Evolutionary conservation across 176 grass and related monocot genomes (phyloP).

Genomic region (Calamus simplicifolius): DNA sequence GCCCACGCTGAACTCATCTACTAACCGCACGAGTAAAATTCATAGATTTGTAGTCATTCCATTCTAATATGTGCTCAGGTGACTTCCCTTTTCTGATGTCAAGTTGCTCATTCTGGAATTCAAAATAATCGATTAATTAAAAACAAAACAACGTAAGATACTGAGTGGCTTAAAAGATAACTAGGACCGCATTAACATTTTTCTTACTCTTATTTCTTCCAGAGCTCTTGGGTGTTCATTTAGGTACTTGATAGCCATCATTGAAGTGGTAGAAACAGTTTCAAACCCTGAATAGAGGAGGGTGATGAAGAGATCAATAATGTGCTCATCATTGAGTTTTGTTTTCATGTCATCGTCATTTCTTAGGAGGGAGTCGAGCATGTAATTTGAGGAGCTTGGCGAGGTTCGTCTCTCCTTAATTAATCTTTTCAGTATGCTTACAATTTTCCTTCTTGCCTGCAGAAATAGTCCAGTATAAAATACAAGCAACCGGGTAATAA

Average conservation of each 20-base stretch:
- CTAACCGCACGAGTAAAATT: conserved; percentile 11
- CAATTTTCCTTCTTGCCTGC: conserved; percentile 5
- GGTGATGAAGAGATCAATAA: conserved; percentile 7
- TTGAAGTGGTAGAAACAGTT: conserved; percentile 10
- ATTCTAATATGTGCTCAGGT: not conserved
- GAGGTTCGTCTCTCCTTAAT: conserved; percentile 11
- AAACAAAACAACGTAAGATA: not conserved
- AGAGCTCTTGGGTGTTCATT: conserved; percentile 6
- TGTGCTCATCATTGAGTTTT: conserved; percentile 11
- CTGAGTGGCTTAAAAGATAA: not conserved
- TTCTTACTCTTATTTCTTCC: conserved; percentile 13
- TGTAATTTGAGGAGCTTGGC: not conserved
- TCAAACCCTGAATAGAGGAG: conserved; percentile 12
- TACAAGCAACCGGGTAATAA: too few relatives aligned
- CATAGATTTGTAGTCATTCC: conserved; percentile 23
- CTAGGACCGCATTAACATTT: not conserved
- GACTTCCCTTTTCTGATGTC: conserved; percentile 7
- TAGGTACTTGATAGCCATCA: conserved; percentile 20
- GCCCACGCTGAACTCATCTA: not conserved
- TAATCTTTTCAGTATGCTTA: conserved; percentile 5
- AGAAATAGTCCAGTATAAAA: not conserved
- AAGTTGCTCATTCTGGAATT: conserved; percentile 14
- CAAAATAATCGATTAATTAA: not conserved
- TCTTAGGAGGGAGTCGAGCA: conserved; percentile 6
- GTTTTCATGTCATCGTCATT: not conserved